Conservation (phyloP, 192 early-diverging fungal genomes). For the Coemansia sp. region DNA sequence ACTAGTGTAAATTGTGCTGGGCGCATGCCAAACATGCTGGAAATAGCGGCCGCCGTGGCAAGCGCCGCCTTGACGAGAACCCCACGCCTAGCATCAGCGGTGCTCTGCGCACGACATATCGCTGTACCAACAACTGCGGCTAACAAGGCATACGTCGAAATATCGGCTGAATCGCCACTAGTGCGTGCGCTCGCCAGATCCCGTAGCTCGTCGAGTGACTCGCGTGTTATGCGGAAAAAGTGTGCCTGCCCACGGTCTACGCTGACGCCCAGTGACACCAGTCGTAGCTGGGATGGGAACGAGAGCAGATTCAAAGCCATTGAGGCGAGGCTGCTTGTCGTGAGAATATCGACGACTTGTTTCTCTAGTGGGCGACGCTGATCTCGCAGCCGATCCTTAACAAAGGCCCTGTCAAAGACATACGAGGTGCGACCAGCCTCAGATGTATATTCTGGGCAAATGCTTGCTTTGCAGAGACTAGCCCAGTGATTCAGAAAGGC, state of each 20-base stretch:
- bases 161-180: background rate
- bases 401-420: conserved; percentile 17
- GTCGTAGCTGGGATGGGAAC: conserved; percentile 13
- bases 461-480: conserved; percentile 8
- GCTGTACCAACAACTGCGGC: conserved; percentile 22
- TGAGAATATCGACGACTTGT: background rate
- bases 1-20: conserved; percentile 9
- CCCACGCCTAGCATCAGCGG: background rate
- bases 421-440: background rate
- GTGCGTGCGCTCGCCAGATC: background rate
- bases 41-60: background rate
- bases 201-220: conserved; percentile 12
- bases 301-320: conserved; percentile 15
- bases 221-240: conserved; percentile 30
- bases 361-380: conserved; percentile 4
- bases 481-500: conserved; percentile 39
- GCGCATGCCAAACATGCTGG: background rate
- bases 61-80: background rate
- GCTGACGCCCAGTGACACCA: conserved; percentile 8
- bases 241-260: conserved; percentile 15
- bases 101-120: conserved; percentile 16
- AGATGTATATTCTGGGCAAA: background rate
- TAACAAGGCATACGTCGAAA: conserved; percentile 26
- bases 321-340: background rate
- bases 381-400: background rate